Conservation (phyloP, 768 basidiomycete genomes). For the Trametes maxima region DNA sequence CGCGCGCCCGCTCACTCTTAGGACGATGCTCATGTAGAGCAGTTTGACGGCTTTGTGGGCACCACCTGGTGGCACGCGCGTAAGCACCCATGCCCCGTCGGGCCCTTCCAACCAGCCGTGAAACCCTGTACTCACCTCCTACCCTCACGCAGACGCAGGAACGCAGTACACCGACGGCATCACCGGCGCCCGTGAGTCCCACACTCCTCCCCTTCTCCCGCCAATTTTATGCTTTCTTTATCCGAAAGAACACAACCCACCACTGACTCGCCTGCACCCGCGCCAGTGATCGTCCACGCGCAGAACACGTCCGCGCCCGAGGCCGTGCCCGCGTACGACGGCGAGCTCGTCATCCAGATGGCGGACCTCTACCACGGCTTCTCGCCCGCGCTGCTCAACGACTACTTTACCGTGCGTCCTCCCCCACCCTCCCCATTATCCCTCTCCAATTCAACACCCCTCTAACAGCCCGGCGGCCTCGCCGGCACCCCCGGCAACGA, state of each 20-base stretch:
- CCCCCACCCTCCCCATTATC: too few species aligned
- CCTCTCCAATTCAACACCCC: neutral
- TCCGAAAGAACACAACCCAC: too few species aligned
- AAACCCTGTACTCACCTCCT: too few species aligned
- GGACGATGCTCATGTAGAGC: neutral
- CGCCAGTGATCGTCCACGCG: constrained; percentile 44
- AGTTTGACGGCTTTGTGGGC: constrained; percentile 44
- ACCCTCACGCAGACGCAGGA: constrained; percentile 18
- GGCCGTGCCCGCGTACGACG: constrained; percentile 40
- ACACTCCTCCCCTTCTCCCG: neutral
- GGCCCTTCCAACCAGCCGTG: too few species aligned
- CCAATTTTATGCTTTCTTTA: too few species aligned
- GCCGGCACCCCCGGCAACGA: constrained; percentile 36
- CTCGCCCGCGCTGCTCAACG: constrained; percentile 30
- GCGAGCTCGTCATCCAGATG: constrained; percentile 44
- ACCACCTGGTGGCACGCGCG: constrained; percentile 53
- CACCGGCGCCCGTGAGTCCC: constrained; percentile 40
- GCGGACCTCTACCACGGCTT: constrained; percentile 37
- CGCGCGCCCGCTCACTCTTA: neutral
- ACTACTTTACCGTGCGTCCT: constrained; percentile 27
- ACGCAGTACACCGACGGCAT: constrained; percentile 52
- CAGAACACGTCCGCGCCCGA: constrained; percentile 35
- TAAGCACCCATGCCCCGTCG: constrained; percentile 9
- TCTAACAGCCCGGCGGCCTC: constrained; percentile 32
- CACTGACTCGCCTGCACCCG: neutral